Base-by-base conservation (phyloP, 2,329 filamentous ascomycete genomes). In the Colletotrichum euphorbiae region DNA sequence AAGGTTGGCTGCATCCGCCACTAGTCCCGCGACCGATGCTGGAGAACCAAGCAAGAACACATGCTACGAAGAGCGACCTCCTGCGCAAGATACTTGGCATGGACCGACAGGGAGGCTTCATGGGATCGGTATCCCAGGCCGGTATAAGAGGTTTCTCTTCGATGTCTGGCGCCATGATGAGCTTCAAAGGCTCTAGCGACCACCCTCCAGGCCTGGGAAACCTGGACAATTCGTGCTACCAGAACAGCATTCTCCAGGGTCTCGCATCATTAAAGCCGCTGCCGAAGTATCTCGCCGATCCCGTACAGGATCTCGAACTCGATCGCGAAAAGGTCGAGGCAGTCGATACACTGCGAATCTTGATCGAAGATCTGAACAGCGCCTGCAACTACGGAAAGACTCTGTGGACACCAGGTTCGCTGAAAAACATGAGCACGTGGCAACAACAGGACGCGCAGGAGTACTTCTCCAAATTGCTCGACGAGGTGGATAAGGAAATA, bases 391-490 rank as follows among this genome's bases (percentile, higher is more conserved):
- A 93, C 69, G 93, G 93, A 7, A 86, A 85, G 73, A 91, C 90
- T 19, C 83, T 98, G 13, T 97, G 93, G 93, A 94, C 94, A 6
- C 92, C 93, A 0, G 82, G 87, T 0, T 88, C 91, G 62, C 82
- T 98, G 51, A 97, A 97, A 79, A 94, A 90, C 9, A 97, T 98
- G 91, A 95, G 91, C 78, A 97, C 93, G 33, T 97, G 92, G 88
- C 92, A 97, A 73, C 96, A 98, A 77, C 96, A 99, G 79, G 96
- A 99, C 80, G 96, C 96, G 5, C 96, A 98, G 76, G 96, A 99
- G 78, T 99, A 98, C 78, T 98, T 93, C 74, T 95, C 93, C 15
- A 97, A 95, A 74, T 85, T 99, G 13, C 79, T 98, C 54, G 93
- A 95, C 72, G 90, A 94, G 73, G 83, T 97, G 31, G 93, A 98